Evolutionary conservation across 2,329 filamentous ascomycete genomes (phyloP), one percentile per base, ranked within the genome.

Genomic region (Pseudogymnoascus sp.): DNA sequence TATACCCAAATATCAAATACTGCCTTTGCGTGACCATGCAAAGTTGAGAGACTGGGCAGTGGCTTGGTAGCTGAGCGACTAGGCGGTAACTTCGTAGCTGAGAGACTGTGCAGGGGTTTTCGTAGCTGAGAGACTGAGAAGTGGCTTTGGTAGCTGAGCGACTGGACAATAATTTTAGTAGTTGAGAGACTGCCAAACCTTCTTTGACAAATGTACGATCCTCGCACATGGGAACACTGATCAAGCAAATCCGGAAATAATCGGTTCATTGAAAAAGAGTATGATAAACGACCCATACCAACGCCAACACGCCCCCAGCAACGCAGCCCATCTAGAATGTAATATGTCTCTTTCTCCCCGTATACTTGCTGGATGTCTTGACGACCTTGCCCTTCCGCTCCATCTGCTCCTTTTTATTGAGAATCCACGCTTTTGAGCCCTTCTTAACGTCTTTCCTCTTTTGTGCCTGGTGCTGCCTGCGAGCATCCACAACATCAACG

Each of bases 301-400:
- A 56, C 49, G 49, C 49, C 49, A 16, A 36, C 28, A 7, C 49
- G 49, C 49, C 49, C 49, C 49, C 49, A 56, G 9, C 28, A 56
- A 56, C 49, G 16, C 49, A 34, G 49, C 11, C 38, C 14, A 5
- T 67, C 65, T 79, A 96, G 74, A 96, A 96, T 34, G 86, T 86
- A 62, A 88, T 79, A 64, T 90, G 85, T 75, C 95, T 84, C 79
- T 92, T 96, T 70, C 95, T 82, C 31, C 93, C 95, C 0, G 93
- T 97, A 75, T 96, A 99, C 77, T 96, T 97, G 61, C 90, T 96
- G 63, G 84, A 91, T 1, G 87, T 79, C 80, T 97, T 97, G 69
- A 97, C 93, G 28, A 97, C 84, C 80, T 95, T 97, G 53, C 95
- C 95, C 77, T 97, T 96, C 66, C 86, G 83, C 76, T 96, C 90